phyloP scores from a whole-genome alignment of 768 basidiomycete genomes.

The Candolleomyces aberdarensis region DNA sequence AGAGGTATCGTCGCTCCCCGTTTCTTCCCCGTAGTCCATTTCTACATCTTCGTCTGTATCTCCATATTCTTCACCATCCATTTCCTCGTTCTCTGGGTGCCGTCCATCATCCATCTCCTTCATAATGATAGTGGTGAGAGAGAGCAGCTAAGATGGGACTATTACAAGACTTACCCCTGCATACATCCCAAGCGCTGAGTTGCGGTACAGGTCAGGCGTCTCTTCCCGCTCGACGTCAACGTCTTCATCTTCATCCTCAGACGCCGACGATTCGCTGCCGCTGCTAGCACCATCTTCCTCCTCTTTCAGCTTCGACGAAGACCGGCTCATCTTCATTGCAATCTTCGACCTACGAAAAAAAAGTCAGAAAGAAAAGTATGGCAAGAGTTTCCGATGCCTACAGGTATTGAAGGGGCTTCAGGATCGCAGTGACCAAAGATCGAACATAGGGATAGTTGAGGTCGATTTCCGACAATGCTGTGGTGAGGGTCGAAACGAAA shows the following conservation, averaged over 20 bases:
- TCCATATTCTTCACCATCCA: conserved; percentile 79
- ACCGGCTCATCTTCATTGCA: conserved; percentile 96
- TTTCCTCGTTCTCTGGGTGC: conserved; percentile 67
- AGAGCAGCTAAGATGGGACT: background rate
- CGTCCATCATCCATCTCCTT: conserved; percentile 87
- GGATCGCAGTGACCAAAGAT: conserved; percentile 78
- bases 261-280: conserved; percentile 36
- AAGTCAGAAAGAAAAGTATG: conserved; percentile 10
- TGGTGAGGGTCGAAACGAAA: conserved; percentile 86
- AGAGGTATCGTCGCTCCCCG: conserved; percentile 79
- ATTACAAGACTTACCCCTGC: conserved; percentile 62
- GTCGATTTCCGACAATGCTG: conserved; percentile 87
- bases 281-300: conserved; percentile 40
- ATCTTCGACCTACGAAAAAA: conserved; percentile 70
- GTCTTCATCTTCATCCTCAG: conserved; percentile 55
- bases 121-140: conserved; percentile 3
- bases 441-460: conserved; percentile 93
- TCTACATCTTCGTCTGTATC: conserved; percentile 79
- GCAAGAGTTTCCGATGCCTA: conserved; percentile 35
- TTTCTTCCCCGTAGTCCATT: conserved; percentile 84
- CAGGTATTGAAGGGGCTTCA: conserved; percentile 89
- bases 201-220: conserved; percentile 92
- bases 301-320: conserved; percentile 64
- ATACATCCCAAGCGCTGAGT: conserved; percentile 96
- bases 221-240: conserved; percentile 69